A percentile compares a stretch with the other conserved stretches of the same genome.
Conservation (phyloP, 2,329 filamentous ascomycete genomes). For the Graphiopsis chlorocephala region DNA sequence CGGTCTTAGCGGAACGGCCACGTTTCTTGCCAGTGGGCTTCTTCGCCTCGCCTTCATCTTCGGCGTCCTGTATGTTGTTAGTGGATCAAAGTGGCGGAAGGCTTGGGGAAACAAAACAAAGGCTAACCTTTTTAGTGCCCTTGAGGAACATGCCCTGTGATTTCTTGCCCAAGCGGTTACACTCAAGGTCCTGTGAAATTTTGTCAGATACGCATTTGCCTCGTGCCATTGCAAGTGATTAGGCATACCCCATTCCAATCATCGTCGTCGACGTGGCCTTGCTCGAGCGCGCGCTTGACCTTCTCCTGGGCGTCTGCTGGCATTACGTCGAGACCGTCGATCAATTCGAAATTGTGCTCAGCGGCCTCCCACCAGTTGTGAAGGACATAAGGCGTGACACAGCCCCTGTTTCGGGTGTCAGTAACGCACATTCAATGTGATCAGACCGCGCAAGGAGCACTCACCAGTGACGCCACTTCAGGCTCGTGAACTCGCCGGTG, state of each 20-base stretch:
- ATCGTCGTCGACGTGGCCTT: constrained; percentile 78
- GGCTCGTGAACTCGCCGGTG: constrained; percentile 59
- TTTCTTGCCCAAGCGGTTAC: constrained; percentile 63
- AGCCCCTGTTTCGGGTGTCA: constrained; percentile 63
- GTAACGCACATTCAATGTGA: neutral
- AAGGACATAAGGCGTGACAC: constrained; percentile 74
- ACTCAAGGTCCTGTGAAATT: constrained; percentile 63
- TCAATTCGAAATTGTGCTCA: constrained; percentile 58
- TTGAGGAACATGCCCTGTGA: constrained; percentile 34
- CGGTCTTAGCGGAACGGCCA: neutral
- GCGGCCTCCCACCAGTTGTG: constrained; percentile 61
- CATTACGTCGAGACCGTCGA: constrained; percentile 82
- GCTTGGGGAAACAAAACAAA: neutral
- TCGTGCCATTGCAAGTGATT: neutral
- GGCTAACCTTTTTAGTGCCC: constrained; percentile 27
- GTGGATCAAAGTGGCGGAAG: neutral
- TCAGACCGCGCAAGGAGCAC: constrained; percentile 24
- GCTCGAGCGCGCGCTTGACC: constrained; percentile 65
- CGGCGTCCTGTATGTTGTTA: constrained; percentile 17
- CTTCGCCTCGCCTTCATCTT: constrained; percentile 20
- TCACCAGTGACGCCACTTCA: constrained; percentile 85
- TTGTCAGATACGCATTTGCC: neutral
- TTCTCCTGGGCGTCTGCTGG: constrained; percentile 68
- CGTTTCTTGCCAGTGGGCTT: constrained; percentile 24
- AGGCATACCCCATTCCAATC: constrained; percentile 83